Conservation (phyloP, 2,329 filamentous ascomycete species). For the Lecanosticta acicola region DNA sequence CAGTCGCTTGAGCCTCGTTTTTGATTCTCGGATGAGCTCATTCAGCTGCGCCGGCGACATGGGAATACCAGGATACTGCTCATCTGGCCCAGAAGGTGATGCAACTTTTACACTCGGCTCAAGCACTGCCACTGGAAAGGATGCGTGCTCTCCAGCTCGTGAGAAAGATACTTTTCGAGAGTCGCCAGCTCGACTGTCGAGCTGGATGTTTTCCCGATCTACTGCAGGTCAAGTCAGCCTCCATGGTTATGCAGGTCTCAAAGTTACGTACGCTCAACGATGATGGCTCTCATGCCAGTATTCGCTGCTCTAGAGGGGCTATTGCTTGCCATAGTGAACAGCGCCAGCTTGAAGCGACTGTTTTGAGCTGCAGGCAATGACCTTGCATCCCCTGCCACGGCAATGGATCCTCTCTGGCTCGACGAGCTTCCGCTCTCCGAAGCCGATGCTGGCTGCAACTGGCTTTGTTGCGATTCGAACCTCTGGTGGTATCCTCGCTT, state of each 20-base stretch:
- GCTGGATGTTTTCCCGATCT: neutral
- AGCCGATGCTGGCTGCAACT: neutral
- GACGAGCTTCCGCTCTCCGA: neutral
- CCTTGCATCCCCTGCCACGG: neutral
- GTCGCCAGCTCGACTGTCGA: neutral
- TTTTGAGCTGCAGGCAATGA: neutral
- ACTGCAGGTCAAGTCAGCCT: neutral
- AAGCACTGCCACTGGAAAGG: neutral
- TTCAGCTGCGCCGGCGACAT: neutral
- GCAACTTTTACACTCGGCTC: neutral
- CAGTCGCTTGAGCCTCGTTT: neutral
- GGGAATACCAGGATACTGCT: neutral
- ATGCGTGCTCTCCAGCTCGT: neutral
- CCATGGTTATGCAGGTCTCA: neutral
- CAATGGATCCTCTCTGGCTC: neutral
- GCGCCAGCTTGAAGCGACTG: neutral
- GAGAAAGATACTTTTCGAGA: neutral
- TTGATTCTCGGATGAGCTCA: neutral
- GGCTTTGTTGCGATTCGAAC: neutral
- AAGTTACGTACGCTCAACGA: neutral
- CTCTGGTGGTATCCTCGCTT: neutral
- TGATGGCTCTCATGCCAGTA: too few relatives aligned
- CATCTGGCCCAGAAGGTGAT: neutral
- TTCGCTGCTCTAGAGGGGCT: too few relatives aligned
- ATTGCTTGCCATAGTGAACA: neutral